Base-by-base conservation (phyloP, 495 filamentous ascomycete species). In the Talaromyces ruber region DNA sequence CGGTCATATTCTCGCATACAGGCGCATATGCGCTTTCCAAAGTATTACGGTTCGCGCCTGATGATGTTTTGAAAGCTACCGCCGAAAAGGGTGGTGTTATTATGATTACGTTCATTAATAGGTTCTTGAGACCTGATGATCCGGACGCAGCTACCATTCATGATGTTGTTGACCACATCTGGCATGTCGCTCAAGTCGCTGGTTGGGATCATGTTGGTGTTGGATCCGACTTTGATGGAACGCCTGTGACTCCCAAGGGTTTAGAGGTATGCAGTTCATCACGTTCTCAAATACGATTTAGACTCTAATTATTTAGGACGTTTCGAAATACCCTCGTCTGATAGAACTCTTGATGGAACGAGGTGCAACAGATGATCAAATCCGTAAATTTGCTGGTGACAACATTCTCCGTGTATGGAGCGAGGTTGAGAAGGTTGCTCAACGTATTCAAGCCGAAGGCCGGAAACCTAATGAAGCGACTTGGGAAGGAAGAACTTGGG, bases 171-270 rank as follows among this genome's bases (percentile, higher is more conserved):
- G 78, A 81, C 56, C 89, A 93, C 72, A 82, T 93, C 39, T 78
- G 73, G 66, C 77, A 93, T 66, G 86, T 93, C 60, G 89, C 86
- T 6, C 67, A 84, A 26, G 64, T 86, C 39, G 86, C 89, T 53
- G 89, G 89, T 18, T 92, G 81, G 65, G 86, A 88, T 12, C 79
- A 92, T 71, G 89, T 92, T 18, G 89, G 89, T 0, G 65, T 92
- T 29, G 89, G 89, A 0, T 85, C 83, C 16, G 89, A 93, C 71
- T 92, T 86, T 65, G 89, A 91, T 63, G 89, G 89, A 25, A 82
- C 58, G 4, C 30, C 59, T 14, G 60, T 57, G 5, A 64, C 67
- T 0, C 70, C 76, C 0, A 65, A 60, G 14, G 81, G 80, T 21
- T 59, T 82, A 0, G 75, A 81, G 56, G 56, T 58, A 22, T 8